These are phyloP conservation scores for Beta vulgaris DNA, from an alignment of 148 eudicot genomes.

Conservation along the genomic window DNA sequence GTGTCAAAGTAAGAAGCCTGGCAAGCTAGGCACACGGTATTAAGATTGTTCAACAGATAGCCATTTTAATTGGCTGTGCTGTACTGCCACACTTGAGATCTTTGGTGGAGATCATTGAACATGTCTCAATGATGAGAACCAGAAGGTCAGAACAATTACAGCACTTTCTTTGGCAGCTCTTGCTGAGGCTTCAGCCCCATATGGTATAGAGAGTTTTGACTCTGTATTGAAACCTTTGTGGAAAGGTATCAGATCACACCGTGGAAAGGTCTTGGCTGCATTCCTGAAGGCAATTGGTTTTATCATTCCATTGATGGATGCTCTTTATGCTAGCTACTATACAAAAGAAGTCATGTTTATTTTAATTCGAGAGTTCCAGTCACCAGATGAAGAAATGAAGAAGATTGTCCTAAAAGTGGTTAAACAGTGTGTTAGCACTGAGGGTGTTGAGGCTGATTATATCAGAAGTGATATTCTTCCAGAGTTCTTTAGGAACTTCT, in stretches of 20 bases:
- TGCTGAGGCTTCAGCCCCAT: conserved; percentile 98
- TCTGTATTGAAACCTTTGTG: conserved; percentile 95
- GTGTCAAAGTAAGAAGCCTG: conserved; percentile 99
- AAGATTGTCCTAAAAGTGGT: conserved; percentile 96
- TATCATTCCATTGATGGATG: conserved; percentile 95
- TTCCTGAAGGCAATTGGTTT: conserved; percentile 96
- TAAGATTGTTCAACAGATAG: conserved; percentile 96
- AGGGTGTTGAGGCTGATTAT: conserved; percentile 93
- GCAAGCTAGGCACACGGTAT: conserved; percentile 99
- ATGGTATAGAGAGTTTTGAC: conserved; percentile 97
- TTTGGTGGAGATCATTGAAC: conserved; percentile 92
- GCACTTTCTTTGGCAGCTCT: conserved; percentile 97
- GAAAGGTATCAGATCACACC: conserved; percentile 97
- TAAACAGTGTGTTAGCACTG: conserved; percentile 97
- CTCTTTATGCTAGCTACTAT: conserved; percentile 92
- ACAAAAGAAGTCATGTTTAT: conserved; percentile 95
- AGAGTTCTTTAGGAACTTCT: conserved; percentile 83
- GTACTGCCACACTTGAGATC: conserved; percentile 95
- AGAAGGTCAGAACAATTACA: conserved; percentile 94
- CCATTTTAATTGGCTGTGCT: conserved; percentile 93
- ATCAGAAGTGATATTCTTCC: conserved; percentile 88
- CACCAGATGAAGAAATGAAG: conserved; percentile 99
- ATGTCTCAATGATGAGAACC: conserved; percentile 93
- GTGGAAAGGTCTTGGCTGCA: conserved; percentile 98
- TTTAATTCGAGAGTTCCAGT: conserved; percentile 91